Conservation (phyloP, 2,329 filamentous ascomycete genomes). For the Neopestalotiopsis sp. region DNA sequence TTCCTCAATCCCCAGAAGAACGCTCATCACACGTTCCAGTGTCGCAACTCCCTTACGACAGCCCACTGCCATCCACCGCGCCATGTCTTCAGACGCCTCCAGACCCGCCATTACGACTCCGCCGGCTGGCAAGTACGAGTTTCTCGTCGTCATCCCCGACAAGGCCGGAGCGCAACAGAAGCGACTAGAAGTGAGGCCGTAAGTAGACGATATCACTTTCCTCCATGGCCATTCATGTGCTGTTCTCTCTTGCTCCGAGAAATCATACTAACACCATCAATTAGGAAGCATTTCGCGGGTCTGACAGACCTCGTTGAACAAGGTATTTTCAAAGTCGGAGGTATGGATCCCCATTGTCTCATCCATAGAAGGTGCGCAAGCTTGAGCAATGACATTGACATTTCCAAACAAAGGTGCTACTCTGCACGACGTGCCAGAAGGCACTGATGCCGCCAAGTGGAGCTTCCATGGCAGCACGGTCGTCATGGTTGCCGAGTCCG, state of each 20-base stretch:
- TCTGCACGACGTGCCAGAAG: slow-evolving; percentile 68
- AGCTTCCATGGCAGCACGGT: slow-evolving; percentile 79
- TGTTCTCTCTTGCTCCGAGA: not conserved
- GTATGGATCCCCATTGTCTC: slow-evolving; percentile 43
- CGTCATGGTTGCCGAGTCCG: slow-evolving; percentile 68
- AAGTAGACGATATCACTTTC: slow-evolving; percentile 32
- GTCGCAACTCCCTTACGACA: not conserved
- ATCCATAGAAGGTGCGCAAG: slow-evolving; percentile 8
- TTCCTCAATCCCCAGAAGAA: not conserved
- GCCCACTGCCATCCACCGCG: not conserved
- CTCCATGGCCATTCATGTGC: not conserved
- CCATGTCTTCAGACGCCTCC: slow-evolving; percentile 15
- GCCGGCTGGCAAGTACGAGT: slow-evolving; percentile 49
- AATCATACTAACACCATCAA: not conserved
- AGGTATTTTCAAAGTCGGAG: slow-evolving; percentile 68
- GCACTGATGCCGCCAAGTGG: slow-evolving; percentile 60
- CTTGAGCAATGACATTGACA: slow-evolving; percentile 13
- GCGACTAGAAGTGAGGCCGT: slow-evolving; percentile 66
- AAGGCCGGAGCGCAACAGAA: slow-evolving; percentile 64
- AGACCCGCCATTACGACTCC: slow-evolving; percentile 19
- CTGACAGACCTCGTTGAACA: slow-evolving; percentile 57
- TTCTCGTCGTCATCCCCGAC: slow-evolving; percentile 73
- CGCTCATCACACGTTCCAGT: not conserved
- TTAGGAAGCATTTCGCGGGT: slow-evolving; percentile 59
- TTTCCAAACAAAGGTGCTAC: slow-evolving; percentile 58